phyloP scores from a whole-genome alignment of 139 green algal species.

The Chlorokybus atmophyticus region DNA sequence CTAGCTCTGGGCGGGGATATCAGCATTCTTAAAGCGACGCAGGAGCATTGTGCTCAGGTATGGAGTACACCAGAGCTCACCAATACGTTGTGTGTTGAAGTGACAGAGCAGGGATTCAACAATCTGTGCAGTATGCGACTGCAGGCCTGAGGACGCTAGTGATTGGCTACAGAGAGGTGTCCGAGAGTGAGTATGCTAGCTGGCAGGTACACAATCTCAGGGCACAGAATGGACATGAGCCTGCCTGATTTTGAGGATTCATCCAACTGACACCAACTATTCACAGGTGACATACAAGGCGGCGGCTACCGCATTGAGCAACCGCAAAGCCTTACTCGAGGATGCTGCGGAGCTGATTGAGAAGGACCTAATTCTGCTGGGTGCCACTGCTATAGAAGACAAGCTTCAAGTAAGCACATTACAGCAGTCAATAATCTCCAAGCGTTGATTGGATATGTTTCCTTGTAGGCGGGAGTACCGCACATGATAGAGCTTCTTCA shows the following conservation, averaged over 20 bases:
- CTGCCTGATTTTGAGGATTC: background rate
- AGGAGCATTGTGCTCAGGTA: background rate
- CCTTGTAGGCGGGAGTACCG: constrained; percentile 65
- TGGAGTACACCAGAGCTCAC: too few species aligned
- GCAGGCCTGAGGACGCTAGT: constrained; percentile 74
- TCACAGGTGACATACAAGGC: constrained; percentile 10
- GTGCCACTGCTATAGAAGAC: constrained; percentile 94
- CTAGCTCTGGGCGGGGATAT: constrained; percentile 16
- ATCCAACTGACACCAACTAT: background rate
- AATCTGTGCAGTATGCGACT: too few species aligned
- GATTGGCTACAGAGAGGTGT: constrained; percentile 19
- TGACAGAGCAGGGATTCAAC: too few species aligned
- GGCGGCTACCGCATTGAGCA: constrained; percentile 26
- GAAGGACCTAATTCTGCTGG: constrained; percentile 47
- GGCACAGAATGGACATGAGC: too few species aligned
- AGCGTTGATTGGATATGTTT: background rate
- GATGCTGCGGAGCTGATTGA: constrained; percentile 34
- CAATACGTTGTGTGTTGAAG: too few species aligned
- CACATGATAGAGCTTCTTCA: constrained; percentile 70
- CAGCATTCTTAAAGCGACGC: background rate
- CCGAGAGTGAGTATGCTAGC: constrained; percentile 18
- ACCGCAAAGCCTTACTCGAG: constrained; percentile 40
- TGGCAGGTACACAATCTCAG: too few species aligned
- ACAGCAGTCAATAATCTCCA: too few species aligned
- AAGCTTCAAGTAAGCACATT: constrained; percentile 68